Percentiles rank a stretch among this genome's conserved stretches.
Conservation (phyloP, 2,329 filamentous ascomycete species). For the Macroventuria anomochaeta region DNA sequence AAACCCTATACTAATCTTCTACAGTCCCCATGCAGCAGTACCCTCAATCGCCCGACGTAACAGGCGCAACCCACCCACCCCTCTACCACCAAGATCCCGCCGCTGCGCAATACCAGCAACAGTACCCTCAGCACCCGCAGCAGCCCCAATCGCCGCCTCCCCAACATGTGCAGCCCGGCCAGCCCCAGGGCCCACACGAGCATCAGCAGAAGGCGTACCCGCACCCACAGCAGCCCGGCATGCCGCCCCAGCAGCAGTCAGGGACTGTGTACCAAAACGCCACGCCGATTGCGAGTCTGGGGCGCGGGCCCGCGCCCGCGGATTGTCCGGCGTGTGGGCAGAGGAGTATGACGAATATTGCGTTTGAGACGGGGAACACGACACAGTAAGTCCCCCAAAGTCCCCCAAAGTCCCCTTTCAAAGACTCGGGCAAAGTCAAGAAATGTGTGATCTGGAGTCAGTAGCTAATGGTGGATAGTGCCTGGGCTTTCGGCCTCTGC, state of each 20-base stretch:
- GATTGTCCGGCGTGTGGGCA: conserved; percentile 57
- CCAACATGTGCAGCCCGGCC: conserved; percentile 19
- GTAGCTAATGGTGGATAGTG: conserved; percentile 45
- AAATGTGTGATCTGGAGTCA: too few species aligned
- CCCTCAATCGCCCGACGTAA: conserved; percentile 41
- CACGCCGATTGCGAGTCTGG: conserved; percentile 43
- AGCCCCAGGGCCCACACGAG: conserved; percentile 1
- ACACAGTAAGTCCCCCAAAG: conserved; percentile 48
- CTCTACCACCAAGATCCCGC: conserved; percentile 45
- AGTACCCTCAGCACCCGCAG: conserved; percentile 20
- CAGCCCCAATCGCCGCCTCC: conserved; percentile 34
- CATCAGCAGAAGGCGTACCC: conserved; percentile 12
- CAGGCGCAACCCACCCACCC: conserved; percentile 36
- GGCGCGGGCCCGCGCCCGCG: conserved; percentile 50
- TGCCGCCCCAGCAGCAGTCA: conserved; percentile 44
- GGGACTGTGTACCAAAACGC: conserved; percentile 46
- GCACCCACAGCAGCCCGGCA: conserved; percentile 35
- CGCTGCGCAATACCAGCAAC: conserved; percentile 23
- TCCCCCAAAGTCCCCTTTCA: too few species aligned
- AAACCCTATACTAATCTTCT: conserved; percentile 17
- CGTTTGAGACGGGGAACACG: conserved; percentile 48
- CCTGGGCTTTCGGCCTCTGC: conserved; percentile 56
- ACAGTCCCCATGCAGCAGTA: conserved; percentile 49
- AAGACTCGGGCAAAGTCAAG: too few species aligned
- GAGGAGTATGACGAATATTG: conserved; percentile 48